Evolutionary conservation across 83 land plant genomes (phyloP).

Genomic region (Diphasiastrum complanatum): DNA sequence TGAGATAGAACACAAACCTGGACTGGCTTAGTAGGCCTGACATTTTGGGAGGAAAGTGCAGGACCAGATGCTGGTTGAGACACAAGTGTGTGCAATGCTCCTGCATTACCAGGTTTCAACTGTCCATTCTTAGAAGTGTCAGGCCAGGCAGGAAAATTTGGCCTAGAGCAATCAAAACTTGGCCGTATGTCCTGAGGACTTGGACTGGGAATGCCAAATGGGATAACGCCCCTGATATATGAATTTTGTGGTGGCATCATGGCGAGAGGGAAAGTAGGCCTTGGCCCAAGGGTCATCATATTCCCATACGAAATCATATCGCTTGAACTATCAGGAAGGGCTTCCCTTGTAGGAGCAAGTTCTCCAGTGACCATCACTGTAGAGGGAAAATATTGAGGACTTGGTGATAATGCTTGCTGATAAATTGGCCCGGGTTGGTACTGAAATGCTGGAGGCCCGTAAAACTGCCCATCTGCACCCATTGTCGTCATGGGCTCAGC

Average conservation of each 20-base stretch:
- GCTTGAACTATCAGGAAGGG: conserved; percentile 19
- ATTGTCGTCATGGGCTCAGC: conserved; percentile 29
- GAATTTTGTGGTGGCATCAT: conserved; percentile 21
- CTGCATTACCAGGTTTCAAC: conserved; percentile 17
- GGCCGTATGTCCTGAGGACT: conserved; percentile 24
- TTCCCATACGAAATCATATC: conserved; percentile 14
- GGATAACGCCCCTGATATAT: conserved; percentile 31
- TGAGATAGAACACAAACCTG: conserved; percentile 17
- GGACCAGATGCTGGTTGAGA: conserved; percentile 28
- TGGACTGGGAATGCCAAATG: conserved; percentile 16
- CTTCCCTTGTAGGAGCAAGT: conserved; percentile 21
- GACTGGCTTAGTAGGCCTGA: conserved; percentile 28
- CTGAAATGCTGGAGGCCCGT: conserved; percentile 36
- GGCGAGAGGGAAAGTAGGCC: conserved; percentile 25
- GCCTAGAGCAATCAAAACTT: conserved; percentile 23
- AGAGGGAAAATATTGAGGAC: conserved; percentile 25
- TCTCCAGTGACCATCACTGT: conserved; percentile 14
- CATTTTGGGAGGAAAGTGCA: conserved; percentile 20
- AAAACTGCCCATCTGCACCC: conserved; percentile 41
- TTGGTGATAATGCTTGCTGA: conserved; percentile 30
- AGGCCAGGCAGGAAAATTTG: conserved; percentile 28
- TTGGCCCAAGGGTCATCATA: conserved; percentile 18
- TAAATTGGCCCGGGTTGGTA: conserved; percentile 32
- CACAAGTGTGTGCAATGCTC: conserved; percentile 16
- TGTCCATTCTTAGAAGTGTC: conserved; percentile 28